Evolutionary conservation across 108 stramenopile genomes (phyloP).

Genomic region (Parmales sp.): DNA sequence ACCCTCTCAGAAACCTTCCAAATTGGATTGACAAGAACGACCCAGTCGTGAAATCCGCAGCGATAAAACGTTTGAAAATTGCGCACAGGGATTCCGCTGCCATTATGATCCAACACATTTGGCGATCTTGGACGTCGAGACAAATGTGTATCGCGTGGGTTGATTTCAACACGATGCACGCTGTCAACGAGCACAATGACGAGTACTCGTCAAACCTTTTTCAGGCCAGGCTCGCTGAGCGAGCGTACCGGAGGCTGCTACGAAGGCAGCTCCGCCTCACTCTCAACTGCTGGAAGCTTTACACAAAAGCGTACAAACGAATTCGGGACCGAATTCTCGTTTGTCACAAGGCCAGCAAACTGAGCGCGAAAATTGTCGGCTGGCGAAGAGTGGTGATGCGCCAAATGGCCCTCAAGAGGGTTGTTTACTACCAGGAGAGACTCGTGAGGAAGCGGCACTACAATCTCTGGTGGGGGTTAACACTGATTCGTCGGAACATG

Average conservation of each 20-base stretch:
- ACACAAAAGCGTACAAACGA: background rate
- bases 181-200: background rate
- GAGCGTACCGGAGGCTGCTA: background rate
- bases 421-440: slow-evolving; percentile 4
- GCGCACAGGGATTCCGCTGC: background rate
- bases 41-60: background rate
- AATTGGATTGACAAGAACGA: background rate
- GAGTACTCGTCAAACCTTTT: background rate
- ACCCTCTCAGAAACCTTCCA: background rate
- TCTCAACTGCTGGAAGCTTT: background rate
- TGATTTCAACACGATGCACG: background rate
- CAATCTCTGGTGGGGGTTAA: background rate
- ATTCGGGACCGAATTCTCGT: background rate
- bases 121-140: background rate
- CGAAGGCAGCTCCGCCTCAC: background rate
- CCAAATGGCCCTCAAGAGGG: slow-evolving; percentile 6
- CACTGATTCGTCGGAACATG: slow-evolving; percentile 2
- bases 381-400: slow-evolving; percentile 6
- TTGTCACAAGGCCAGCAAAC: background rate
- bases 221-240: background rate
- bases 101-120: background rate
- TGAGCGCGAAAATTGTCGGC: slow-evolving; percentile 7
- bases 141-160: slow-evolving; percentile 2
- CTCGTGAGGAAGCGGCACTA: background rate
- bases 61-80: background rate